phyloP scores from a whole-genome alignment of 1,284 basidiomycete genomes.

The Heterobasidion occidentale region DNA sequence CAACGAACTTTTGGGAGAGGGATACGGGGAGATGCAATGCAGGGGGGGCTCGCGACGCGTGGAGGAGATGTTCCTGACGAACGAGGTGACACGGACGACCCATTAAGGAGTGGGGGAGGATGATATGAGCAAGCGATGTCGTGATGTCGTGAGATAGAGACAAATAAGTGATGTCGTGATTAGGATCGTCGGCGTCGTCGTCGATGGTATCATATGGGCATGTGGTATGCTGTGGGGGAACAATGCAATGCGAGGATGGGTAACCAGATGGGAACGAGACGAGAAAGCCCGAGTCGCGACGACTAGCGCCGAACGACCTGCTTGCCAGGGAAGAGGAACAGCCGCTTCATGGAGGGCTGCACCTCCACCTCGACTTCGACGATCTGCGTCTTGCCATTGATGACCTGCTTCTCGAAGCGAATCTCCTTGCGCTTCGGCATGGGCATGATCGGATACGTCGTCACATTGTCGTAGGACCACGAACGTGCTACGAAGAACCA shows the following conservation, averaged over 20 bases:
- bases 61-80: neutral
- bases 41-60: neutral
- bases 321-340: slow-evolving; percentile 41
- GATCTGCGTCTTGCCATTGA: slow-evolving; percentile 45
- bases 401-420: slow-evolving; percentile 33
- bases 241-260: slow-evolving; percentile 1
- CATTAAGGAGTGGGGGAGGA: slow-evolving; percentile 1
- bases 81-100: slow-evolving; percentile 2
- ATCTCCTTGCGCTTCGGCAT: slow-evolving; percentile 46
- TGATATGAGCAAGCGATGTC: neutral
- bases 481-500: slow-evolving; percentile 38
- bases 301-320: slow-evolving; percentile 5
- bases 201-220: slow-evolving; percentile 3
- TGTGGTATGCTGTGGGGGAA: slow-evolving; percentile 1
- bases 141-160: neutral
- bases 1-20: neutral
- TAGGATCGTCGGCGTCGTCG: slow-evolving; percentile 6
- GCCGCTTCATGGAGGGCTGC: slow-evolving; percentile 31
- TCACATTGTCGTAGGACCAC: slow-evolving; percentile 64
- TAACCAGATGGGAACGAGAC: slow-evolving; percentile 1
- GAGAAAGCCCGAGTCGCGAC: neutral
- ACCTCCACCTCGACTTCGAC: slow-evolving; percentile 47
- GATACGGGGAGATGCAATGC: neutral
- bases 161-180: slow-evolving; percentile 4
- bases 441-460: slow-evolving; percentile 58